Base-by-base conservation (phyloP, 1,284 basidiomycete genomes). In the Irpex rosettiformis region DNA sequence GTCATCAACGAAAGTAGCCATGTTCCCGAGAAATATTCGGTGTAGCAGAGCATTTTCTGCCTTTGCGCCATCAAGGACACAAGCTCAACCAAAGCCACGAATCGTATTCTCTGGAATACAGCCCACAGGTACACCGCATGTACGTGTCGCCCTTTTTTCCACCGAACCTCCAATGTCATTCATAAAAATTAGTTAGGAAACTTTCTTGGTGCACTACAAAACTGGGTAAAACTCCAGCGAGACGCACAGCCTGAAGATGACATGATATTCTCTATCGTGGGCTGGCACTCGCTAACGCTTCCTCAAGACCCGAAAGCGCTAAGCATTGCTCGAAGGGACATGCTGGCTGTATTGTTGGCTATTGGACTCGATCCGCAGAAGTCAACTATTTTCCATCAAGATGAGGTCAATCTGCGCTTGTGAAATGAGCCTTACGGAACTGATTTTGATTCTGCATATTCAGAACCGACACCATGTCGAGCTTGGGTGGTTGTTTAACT, bases 201-300 rank as follows among this genome's bases (percentile, higher is more conserved):
- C 72, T 93, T 95, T 67, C 81, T 98, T 1, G 96, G 96, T 4
- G 95, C 94, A 0, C 79, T 96, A 18, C 82, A 84, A 29, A 94
- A 94, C 71, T 97, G 94, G 95, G 89, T 93, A 33, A 81, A 83
- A 55, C 77, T 96, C 13, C 93, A 95, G 70, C 75, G 82, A 47
- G 76, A 80, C 37, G 82, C 88, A 0, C 65, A 70, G 4, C 75
- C 79, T 0, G 73, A 82, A 3, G 91, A 93, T 67, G 74, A 80
- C 57, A 77, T 96, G 21, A 74, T 93, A 56, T 97, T 94, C 72
- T 91, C 91, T 16, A 88, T 97, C 62, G 96, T 95, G 10, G 95
- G 95, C 28, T 89, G 93, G 81, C 94, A 97, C 72, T 93, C 94
- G 8, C 79, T 97, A 65, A 96, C 94, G 1, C 75, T 96, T n/a